phyloP scores from a whole-genome alignment of 2,329 filamentous ascomycete genomes.

The Rhytidhysteron rufulum region DNA sequence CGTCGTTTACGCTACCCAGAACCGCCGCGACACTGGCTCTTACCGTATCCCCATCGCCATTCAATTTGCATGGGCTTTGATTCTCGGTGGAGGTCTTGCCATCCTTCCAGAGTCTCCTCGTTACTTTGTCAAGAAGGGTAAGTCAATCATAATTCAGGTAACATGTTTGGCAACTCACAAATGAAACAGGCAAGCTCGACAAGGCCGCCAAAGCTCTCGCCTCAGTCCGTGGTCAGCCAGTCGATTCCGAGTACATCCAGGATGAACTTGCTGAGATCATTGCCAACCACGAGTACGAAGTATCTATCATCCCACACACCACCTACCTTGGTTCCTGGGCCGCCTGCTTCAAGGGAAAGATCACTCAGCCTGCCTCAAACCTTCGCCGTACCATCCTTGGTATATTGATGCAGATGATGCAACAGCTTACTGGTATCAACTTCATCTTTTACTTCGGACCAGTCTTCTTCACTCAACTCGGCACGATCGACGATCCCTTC shows the following conservation, averaged over 20 bases:
- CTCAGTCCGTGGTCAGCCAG: slow-evolving; percentile 70
- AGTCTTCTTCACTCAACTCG: slow-evolving; percentile 75
- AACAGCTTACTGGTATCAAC: slow-evolving; percentile 76
- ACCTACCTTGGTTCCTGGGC: slow-evolving; percentile 56
- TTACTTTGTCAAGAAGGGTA: slow-evolving; percentile 75
- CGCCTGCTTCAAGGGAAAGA: slow-evolving; percentile 57
- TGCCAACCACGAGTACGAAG: slow-evolving; percentile 88
- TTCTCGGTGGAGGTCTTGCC: slow-evolving; percentile 68
- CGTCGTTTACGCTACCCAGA: slow-evolving; percentile 70
- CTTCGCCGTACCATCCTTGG: slow-evolving; percentile 46
- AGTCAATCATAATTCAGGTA: not conserved
- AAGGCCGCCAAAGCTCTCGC: slow-evolving; percentile 62
- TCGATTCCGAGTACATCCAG: slow-evolving; percentile 73
- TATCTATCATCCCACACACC: slow-evolving; percentile 47
- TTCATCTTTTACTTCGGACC: slow-evolving; percentile 75
- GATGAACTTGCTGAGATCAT: slow-evolving; percentile 81
- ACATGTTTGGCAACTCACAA: not conserved
- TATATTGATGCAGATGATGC: slow-evolving; percentile 49
- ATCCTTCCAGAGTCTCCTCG: slow-evolving; percentile 82
- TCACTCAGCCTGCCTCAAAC: slow-evolving; percentile 49
- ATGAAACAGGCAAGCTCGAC: slow-evolving; percentile 54
- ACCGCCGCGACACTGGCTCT: slow-evolving; percentile 60
- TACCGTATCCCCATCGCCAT: slow-evolving; percentile 77
- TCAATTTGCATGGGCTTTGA: slow-evolving; percentile 78
- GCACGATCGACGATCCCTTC: slow-evolving; percentile 70